A percentile compares a stretch with the other conserved stretches of the same genome.
Evolutionary conservation across 2,329 filamentous ascomycete genomes (phyloP).

Genomic region (Bisporella sp.): DNA sequence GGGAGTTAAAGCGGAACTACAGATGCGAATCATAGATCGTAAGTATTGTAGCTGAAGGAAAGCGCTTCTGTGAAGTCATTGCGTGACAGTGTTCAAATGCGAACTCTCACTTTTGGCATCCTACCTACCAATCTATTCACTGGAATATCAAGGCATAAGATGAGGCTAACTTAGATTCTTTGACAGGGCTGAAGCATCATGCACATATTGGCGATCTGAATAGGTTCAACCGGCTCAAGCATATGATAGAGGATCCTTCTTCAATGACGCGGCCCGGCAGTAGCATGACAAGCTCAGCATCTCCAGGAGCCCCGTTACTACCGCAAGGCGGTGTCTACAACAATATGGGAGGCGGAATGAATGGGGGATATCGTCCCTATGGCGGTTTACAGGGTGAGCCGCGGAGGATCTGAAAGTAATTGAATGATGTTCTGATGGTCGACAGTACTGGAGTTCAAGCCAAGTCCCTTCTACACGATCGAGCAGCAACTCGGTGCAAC

Average conservation of each 20-base stretch:
- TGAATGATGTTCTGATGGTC: conserved; percentile 8
- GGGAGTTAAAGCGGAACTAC: conserved; percentile 79
- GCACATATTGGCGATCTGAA: conserved; percentile 14
- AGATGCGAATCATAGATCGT: conserved; percentile 73
- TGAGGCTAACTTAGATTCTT: background rate
- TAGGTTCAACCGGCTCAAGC: conserved; percentile 21
- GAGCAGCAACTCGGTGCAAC: conserved; percentile 56
- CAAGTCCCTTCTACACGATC: conserved; percentile 80
- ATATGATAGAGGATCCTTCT: conserved; percentile 20
- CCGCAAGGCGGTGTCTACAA: conserved; percentile 11
- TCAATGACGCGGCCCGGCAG: background rate
- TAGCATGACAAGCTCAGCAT: conserved; percentile 11
- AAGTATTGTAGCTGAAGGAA: conserved; percentile 33
- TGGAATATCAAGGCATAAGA: too few relatives aligned
- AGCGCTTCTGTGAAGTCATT: too few relatives aligned
- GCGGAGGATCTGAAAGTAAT: background rate
- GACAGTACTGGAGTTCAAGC: conserved; percentile 50
- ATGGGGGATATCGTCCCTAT: background rate
- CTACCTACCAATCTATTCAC: too few relatives aligned
- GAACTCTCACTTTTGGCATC: too few relatives aligned
- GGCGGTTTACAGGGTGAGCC: conserved; percentile 5
- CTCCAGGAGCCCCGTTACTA: conserved; percentile 10
- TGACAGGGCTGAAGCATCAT: conserved; percentile 18
- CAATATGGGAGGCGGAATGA: conserved; percentile 6
- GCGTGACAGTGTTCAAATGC: too few relatives aligned